phyloP scores from a whole-genome alignment of 2,329 filamentous ascomycete species.

The Xylariomycetidae sp. region DNA sequence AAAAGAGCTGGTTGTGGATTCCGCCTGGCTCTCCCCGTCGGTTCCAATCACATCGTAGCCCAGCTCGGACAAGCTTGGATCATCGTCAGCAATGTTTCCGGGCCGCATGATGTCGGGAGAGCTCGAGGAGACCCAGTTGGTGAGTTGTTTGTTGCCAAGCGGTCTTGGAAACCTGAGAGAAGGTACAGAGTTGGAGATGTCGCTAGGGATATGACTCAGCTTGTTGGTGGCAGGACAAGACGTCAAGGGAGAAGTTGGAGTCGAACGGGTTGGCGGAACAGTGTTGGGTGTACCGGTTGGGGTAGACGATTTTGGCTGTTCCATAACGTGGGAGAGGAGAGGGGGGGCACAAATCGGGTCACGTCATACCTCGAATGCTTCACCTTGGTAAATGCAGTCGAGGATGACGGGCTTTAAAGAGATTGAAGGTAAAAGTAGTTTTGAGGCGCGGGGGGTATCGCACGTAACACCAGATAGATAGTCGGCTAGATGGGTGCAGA shows the following conservation, averaged over 20 bases:
- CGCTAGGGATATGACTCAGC: conserved; percentile 14
- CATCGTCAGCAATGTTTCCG: conserved; percentile 37
- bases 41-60: conserved; percentile 53
- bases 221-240: conserved; percentile 23
- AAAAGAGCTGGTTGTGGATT: conserved; percentile 44
- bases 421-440: conserved; percentile 12
- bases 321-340: conserved; percentile 44
- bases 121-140: conserved; percentile 56
- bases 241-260: conserved; percentile 6
- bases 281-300: conserved; percentile 20
- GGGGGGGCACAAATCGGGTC: conserved; percentile 27
- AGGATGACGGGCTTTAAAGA: conserved; percentile 20
- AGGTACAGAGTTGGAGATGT: conserved; percentile 35
- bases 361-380: conserved; percentile 34
- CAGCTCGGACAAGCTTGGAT: conserved; percentile 50
- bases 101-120: conserved; percentile 53
- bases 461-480: no score
- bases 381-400: conserved; percentile 22
- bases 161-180: conserved; percentile 53
- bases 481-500: no score
- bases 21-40: conserved; percentile 50
- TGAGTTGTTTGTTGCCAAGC: conserved; percentile 49
- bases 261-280: conserved; percentile 18
- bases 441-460: no score
- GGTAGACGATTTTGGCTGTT: conserved; percentile 33